phyloP scores from a whole-genome alignment of 768 basidiomycete genomes.

The Tricholoma sp. region DNA sequence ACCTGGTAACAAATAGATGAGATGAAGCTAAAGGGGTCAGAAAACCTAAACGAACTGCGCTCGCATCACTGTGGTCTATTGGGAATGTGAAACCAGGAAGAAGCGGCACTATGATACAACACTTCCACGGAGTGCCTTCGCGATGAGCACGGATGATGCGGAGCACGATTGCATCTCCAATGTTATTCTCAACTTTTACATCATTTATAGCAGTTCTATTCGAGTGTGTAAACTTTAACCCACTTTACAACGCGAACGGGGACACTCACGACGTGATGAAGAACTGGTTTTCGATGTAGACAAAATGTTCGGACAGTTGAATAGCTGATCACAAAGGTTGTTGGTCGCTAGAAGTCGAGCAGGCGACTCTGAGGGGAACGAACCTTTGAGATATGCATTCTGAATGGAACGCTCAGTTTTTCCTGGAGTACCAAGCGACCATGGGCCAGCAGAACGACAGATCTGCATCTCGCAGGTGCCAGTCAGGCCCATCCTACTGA shows the following conservation, averaged over 20 bases:
- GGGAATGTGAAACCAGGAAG: slow-evolving; percentile 93
- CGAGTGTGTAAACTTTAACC: slow-evolving; percentile 1
- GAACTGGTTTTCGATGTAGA: slow-evolving; percentile 97
- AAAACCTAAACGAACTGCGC: slow-evolving; percentile 55
- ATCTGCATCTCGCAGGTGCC: slow-evolving; percentile 98
- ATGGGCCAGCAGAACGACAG: slow-evolving; percentile 90
- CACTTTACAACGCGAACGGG: background rate
- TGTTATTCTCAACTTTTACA: slow-evolving; percentile 84
- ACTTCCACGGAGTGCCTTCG: slow-evolving; percentile 82
- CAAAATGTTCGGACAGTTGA: slow-evolving; percentile 91
- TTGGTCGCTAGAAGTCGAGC: background rate
- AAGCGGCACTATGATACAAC: slow-evolving; percentile 87
- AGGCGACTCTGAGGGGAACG: slow-evolving; percentile 6
- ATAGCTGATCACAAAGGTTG: slow-evolving; percentile 51
- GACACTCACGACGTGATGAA: slow-evolving; percentile 77
- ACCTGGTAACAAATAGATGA: slow-evolving; percentile 42
- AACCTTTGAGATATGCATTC: slow-evolving; percentile 89
- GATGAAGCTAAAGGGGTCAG: background rate
- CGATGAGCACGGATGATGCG: slow-evolving; percentile 86
- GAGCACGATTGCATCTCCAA: slow-evolving; percentile 90
- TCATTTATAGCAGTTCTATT: slow-evolving; percentile 79
- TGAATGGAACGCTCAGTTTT: slow-evolving; percentile 90
- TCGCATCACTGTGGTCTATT: slow-evolving; percentile 89
- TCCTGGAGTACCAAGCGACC: slow-evolving; percentile 90
- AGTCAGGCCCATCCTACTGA: slow-evolving; percentile 74